Evolutionary conservation across 2,329 filamentous ascomycete species (phyloP), one percentile per base, ranked within the genome.

Genomic region (Diaporthe vexans): DNA sequence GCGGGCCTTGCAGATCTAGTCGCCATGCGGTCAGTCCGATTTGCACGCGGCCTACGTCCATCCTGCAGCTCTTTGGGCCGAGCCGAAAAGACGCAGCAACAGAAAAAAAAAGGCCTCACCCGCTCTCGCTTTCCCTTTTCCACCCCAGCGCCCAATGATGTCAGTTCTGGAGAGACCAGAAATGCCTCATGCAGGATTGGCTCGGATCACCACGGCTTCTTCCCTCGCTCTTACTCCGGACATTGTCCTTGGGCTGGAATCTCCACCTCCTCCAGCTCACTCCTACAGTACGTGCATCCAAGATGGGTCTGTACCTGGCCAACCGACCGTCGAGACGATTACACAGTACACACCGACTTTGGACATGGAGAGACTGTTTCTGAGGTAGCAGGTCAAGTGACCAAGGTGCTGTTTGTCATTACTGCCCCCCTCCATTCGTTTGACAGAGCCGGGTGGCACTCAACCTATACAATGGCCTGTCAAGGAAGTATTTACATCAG

Each of bases 211-310:
- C n/a, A 65, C 71, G 71, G 74, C 71, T 43, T 73, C 68, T 71
- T 65, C 26, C 40, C 74, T 75, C 73, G 73, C 73, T 72, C 73
- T 68, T 72, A 68, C 59, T 72, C 69, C 73, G 73, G 73, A 72
- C 59, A 68, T 74, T 74, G 40, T 73, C 65, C 71, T 24, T 54
- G 56, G 51, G 63, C 57, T 43, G 57, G n/a, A 13, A 8, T 33
- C 67, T 46, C 48, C 67, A 63, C 57, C 19, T 57, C 51, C 65
- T 67, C 72, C 51, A 52, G 71, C 59, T 70, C 56, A 63, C 58
- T 26, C n/a, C 61, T 24, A 52, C n/a, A 52, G 48, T 52, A 26
- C 40, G 29, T 37, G 46, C 61, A 51, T 51, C 26, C 29, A 24
- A 24, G 61, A 67, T 48, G 59, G 40, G 59, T 21, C 59, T 46